Conservation (phyloP, 257 asterid genomes). For the Salvia rosmarinus region DNA sequence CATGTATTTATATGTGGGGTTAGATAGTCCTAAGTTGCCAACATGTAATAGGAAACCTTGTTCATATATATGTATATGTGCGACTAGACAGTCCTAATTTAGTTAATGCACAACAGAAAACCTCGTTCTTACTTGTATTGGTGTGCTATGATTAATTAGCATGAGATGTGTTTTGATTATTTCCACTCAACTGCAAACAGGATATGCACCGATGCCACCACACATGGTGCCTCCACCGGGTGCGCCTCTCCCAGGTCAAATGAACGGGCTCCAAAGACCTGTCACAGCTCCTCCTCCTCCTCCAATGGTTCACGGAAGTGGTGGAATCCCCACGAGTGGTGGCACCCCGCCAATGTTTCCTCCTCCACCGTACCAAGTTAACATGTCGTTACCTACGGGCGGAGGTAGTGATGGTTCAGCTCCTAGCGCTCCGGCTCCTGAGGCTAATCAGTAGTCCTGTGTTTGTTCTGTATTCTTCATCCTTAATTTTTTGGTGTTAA, state of each 20-base stretch:
- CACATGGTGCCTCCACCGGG: conserved; percentile 75
- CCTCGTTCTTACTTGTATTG: neutral
- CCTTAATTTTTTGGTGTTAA: conserved; percentile 23
- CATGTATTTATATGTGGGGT: no score
- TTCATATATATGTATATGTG: neutral
- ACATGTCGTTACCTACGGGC: conserved; percentile 44
- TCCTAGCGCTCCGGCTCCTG: conserved; percentile 45
- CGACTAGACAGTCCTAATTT: neutral
- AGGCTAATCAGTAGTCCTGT: conserved; percentile 47
- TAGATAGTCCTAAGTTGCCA: neutral
- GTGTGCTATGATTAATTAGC: neutral
- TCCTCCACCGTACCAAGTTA: conserved; percentile 67
- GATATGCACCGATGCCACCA: conserved; percentile 64
- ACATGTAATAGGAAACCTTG: neutral
- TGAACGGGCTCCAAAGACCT: conserved; percentile 74
- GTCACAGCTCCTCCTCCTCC: conserved; percentile 46
- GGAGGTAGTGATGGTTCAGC: conserved; percentile 57
- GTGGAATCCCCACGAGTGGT: conserved; percentile 51
- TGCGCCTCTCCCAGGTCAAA: conserved; percentile 67
- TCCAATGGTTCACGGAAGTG: conserved; percentile 62
- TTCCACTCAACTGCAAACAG: conserved; percentile 40
- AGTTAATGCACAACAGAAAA: neutral
- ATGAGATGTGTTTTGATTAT: no score
- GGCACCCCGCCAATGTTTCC: conserved; percentile 53
- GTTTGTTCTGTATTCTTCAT: conserved; percentile 26